A percentile compares a stretch with the other conserved stretches of the same genome.
These are phyloP conservation scores for Trichocladium antarcticum DNA, from an alignment of 495 filamentous ascomycete genomes.

Conservation along the genomic window DNA sequence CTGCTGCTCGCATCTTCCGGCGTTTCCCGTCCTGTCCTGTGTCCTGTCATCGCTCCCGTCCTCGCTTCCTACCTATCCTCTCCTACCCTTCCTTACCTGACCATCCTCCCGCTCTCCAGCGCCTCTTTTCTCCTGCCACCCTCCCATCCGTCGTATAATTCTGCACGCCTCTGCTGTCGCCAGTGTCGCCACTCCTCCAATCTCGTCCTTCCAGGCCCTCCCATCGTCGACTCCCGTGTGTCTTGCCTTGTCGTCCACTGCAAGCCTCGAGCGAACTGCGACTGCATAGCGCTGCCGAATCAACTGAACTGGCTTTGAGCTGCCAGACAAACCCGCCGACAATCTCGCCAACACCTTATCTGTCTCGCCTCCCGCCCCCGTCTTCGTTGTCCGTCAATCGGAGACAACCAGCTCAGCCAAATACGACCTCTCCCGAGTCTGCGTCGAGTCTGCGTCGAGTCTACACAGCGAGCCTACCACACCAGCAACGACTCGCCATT, in stretches of 20 bases:
- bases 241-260: no score
- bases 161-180: constrained; percentile 27
- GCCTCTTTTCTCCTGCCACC: constrained; percentile 6
- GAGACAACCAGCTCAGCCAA: constrained; percentile 7
- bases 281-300: constrained; percentile 11
- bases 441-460: not conserved
- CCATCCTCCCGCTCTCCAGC: constrained; percentile 11
- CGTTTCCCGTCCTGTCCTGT: constrained; percentile 4
- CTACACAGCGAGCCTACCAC: not conserved
- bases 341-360: not conserved
- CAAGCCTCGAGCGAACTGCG: constrained; percentile 2
- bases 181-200: constrained; percentile 5
- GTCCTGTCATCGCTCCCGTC: constrained; percentile 14
- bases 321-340: not conserved
- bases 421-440: not conserved
- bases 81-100: not conserved
- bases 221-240: not conserved
- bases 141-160: constrained; percentile 17
- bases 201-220: constrained; percentile 4
- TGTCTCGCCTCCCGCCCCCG: not conserved
- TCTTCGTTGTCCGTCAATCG: not conserved
- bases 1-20: constrained; percentile 23
- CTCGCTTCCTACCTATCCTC: constrained; percentile 6
- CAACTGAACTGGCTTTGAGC: constrained; percentile 13
- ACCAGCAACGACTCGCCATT: not conserved